Evolutionary conservation across 192 early-diverging fungal genomes (phyloP).

Genomic region (Podila epicladia): DNA sequence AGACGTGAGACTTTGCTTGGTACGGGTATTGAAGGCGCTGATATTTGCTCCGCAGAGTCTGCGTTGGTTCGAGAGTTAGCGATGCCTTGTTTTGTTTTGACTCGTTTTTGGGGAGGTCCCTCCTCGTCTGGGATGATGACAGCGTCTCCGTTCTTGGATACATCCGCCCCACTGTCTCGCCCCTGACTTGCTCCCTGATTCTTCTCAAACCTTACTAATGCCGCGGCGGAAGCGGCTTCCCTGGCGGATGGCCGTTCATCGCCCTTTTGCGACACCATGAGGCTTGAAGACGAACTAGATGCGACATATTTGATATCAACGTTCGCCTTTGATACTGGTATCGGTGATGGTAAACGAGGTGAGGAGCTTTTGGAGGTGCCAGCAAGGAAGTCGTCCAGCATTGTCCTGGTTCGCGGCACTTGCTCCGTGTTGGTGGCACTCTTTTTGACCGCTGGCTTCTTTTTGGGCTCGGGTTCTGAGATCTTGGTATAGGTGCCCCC

Average conservation of each 20-base stretch:
- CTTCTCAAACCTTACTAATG: slow-evolving; percentile 15
- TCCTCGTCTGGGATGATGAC: too few relatives aligned
- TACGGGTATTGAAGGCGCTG: background rate
- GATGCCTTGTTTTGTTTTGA: background rate
- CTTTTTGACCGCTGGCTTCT: slow-evolving; percentile 17
- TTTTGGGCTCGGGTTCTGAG: slow-evolving; percentile 57
- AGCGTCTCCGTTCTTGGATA: too few relatives aligned
- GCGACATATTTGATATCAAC: background rate
- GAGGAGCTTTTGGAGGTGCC: background rate
- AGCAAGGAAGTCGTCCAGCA: slow-evolving; percentile 25
- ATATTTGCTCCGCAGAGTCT: background rate
- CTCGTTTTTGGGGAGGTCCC: background rate
- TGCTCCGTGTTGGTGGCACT: background rate
- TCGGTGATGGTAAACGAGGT: background rate
- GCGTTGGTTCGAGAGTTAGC: background rate
- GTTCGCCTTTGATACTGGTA: background rate
- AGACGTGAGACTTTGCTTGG: background rate
- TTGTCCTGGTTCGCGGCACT: slow-evolving; percentile 9
- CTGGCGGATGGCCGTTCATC: slow-evolving; percentile 7
- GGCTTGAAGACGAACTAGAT: background rate
- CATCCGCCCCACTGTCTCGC: too few relatives aligned
- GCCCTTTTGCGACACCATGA: too few relatives aligned
- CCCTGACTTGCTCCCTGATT: background rate
- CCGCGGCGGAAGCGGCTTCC: slow-evolving; percentile 23
- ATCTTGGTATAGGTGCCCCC: slow-evolving; percentile 75